phyloP scores from a whole-genome alignment of 208 protist genomes.

The Jaenimonas drosophilae region DNA sequence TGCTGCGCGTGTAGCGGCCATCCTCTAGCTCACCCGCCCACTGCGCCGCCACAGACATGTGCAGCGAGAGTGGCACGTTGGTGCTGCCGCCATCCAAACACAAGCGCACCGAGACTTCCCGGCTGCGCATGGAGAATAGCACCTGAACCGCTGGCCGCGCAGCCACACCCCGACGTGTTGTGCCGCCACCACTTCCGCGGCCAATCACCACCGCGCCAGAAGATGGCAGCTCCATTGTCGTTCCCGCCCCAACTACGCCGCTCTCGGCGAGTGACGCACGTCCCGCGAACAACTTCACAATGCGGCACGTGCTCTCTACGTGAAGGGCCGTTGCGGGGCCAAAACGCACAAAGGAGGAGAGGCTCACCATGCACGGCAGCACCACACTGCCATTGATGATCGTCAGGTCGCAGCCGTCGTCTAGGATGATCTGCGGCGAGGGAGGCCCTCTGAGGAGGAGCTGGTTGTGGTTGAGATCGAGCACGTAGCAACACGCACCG shows the following conservation, averaged over 20 bases:
- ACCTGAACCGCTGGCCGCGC: too few species aligned
- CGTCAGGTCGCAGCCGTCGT: conserved; percentile 70
- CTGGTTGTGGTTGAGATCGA: conserved; percentile 59
- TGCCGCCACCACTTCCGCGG: too few species aligned
- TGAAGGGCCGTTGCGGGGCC: conserved; percentile 42
- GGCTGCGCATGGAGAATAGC: too few species aligned
- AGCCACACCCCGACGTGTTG: too few species aligned
- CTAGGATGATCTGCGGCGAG: conserved; percentile 51
- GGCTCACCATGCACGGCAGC: conserved; percentile 66
- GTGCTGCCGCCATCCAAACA: too few species aligned
- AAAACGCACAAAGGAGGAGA: conserved; percentile 81
- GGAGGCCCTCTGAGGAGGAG: conserved; percentile 42
- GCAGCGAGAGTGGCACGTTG: conserved; percentile 39
- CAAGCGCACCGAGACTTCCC: too few species aligned
- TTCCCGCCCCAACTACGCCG: too few species aligned
- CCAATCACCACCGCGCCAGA: too few species aligned
- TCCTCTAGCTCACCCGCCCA: conserved; percentile 43
- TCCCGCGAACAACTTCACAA: too few species aligned
- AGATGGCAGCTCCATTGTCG: too few species aligned
- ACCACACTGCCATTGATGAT: conserved; percentile 80
- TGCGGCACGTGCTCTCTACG: conserved; percentile 30
- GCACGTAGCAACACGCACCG: conserved; percentile 53
- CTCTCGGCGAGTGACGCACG: too few species aligned
- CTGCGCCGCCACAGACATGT: conserved; percentile 21
- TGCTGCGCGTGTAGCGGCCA: conserved; percentile 20